Evolutionary conservation across 352 stramenopile species (phyloP), one percentile per base, ranked within the genome.

Genomic region (Pythium brachiatum): DNA sequence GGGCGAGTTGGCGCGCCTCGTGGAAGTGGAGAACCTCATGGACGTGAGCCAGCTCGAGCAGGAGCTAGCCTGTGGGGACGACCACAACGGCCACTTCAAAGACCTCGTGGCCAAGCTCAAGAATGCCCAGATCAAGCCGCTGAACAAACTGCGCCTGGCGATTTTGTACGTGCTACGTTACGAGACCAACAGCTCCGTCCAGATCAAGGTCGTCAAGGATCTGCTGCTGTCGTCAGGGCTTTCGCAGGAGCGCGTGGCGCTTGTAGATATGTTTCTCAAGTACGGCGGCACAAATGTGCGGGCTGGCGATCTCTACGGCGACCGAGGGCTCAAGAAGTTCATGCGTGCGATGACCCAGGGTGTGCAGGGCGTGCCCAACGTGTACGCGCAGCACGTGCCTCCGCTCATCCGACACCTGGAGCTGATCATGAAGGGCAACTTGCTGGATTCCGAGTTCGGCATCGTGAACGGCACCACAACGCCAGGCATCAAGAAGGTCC

Each of bases 151-250:
- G 27, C 92, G 98, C 18, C 83, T 99, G 51, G 95, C 96, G 20
- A 94, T 99, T 73, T 74, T 99, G 18, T 99, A 99, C 79, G 96
- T 97, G 21, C 67, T 99, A 34, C 92, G 97, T 16, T 99, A 99
- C 73, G 97, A 99, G 75, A 96, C 83, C 26, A 86, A 91, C 62
- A 89, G 73, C 57, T 89, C 84, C 26, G 78, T 90, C 31, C 80
- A 92, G 62, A 68, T 92, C 62, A 93, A 94, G 72, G 75, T 79
- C 36, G 69, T 94, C 41, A 92, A 92, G 55, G 83, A 92, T 48
- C 48, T 94, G 58, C 62, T 92, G 25, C 58, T 53, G 0, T 63
- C 83, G 1, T 60, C 75, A 4, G 80, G 78, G 12, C 50, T 90
- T 0, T 59, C 80, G 27, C 32, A 57, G 18, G 74, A 89, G 23